phyloP scores from a whole-genome alignment of 2,329 filamentous ascomycete species.

The Pseudogymnoascus sp. region DNA sequence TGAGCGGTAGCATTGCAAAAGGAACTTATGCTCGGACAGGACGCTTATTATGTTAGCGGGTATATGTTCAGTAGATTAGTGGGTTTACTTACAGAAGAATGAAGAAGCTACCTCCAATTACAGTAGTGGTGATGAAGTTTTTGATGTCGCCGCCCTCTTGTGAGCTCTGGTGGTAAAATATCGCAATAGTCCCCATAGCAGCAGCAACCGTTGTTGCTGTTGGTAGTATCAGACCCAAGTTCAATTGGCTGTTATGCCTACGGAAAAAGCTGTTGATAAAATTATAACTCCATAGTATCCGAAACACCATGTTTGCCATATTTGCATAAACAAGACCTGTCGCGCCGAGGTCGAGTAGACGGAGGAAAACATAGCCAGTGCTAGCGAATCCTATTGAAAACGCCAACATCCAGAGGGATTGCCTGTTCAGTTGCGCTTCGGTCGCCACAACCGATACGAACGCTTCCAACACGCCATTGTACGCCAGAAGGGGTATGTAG shows the following conservation, averaged over 20 bases:
- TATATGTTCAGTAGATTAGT: conserved; percentile 23
- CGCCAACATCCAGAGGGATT: conserved; percentile 74
- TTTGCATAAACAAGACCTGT: conserved; percentile 80
- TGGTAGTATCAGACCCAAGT: conserved; percentile 37
- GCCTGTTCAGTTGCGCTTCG: conserved; percentile 62
- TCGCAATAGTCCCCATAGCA: conserved; percentile 37
- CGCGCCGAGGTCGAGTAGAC: conserved; percentile 62
- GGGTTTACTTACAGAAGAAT: conserved; percentile 22
- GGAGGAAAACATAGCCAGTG: conserved; percentile 67
- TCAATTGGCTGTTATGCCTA: conserved; percentile 36
- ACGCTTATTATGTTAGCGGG: conserved; percentile 33
- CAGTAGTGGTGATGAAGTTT: neutral
- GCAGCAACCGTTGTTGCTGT: conserved; percentile 35
- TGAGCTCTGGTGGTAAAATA: conserved; percentile 25
- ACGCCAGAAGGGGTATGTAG: conserved; percentile 84
- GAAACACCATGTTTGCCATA: conserved; percentile 77
- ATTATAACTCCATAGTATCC: conserved; percentile 69
- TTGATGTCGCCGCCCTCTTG: conserved; percentile 2
- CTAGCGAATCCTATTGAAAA: conserved; percentile 72
- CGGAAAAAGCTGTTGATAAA: conserved; percentile 65
- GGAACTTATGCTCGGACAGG: conserved; percentile 46
- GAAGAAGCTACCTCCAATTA: conserved; percentile 8
- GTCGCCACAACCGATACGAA: conserved; percentile 86
- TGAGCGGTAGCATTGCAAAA: conserved; percentile 42
- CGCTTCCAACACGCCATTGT: conserved; percentile 87